These are phyloP conservation scores for Boletus sp. DNA, from an alignment of 768 basidiomycete genomes.

Conservation along the genomic window DNA sequence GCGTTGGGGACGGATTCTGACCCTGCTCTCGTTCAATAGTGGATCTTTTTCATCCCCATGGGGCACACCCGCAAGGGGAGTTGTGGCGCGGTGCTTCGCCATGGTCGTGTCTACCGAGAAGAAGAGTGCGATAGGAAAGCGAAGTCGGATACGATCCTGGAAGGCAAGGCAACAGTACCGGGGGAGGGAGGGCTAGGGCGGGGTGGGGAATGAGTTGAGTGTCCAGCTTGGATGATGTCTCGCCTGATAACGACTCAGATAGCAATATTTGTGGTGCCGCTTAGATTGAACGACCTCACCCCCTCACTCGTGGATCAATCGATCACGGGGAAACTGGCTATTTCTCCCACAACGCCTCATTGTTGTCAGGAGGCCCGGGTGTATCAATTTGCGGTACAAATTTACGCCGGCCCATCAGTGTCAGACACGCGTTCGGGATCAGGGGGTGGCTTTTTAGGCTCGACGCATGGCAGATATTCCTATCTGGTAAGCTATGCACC, in stretches of 20 bases:
- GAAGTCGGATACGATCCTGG: neutral
- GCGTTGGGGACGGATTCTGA: neutral
- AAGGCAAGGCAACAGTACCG: neutral
- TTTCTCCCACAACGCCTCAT: conserved; percentile 16
- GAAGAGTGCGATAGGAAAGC: neutral
- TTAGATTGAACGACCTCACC: conserved; percentile 12
- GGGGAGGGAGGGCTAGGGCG: neutral
- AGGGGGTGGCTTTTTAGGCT: neutral
- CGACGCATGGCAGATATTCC: neutral
- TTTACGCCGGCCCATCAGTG: neutral
- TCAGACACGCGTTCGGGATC: neutral
- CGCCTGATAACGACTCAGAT: neutral
- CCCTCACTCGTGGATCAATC: neutral
- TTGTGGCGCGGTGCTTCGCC: conserved; percentile 1
- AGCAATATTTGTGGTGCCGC: neutral
- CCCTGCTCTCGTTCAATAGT: conserved; percentile 7
- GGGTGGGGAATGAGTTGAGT: neutral
- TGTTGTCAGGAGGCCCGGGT: conserved; percentile 10
- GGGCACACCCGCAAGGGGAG: neutral
- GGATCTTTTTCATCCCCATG: neutral
- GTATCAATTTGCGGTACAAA: conserved; percentile 2
- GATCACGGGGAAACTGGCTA: neutral
- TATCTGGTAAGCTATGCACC: neutral
- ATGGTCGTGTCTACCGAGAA: neutral
- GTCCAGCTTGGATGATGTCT: conserved; percentile 5